These are phyloP conservation scores for Spergularia bocconei DNA, from an alignment of 148 eudicot species.

Conservation along the genomic window DNA sequence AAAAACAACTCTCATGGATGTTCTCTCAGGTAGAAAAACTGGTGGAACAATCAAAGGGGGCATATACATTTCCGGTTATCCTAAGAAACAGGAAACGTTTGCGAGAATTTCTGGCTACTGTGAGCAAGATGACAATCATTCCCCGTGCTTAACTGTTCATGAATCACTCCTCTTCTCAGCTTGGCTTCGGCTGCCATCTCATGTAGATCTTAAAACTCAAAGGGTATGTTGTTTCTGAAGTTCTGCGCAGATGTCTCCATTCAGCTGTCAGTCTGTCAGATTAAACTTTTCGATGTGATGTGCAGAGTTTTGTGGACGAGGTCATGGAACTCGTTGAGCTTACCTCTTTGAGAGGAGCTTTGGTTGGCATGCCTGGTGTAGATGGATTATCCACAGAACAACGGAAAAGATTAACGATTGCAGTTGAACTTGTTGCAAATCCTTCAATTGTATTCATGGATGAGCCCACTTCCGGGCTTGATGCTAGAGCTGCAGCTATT, in stretches of 20 bases:
- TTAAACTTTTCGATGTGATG: background rate
- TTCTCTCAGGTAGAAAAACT: slow-evolving; percentile 93
- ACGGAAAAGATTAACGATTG: slow-evolving; percentile 90
- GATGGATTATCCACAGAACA: slow-evolving; percentile 95
- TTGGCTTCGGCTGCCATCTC: slow-evolving; percentile 80
- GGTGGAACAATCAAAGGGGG: slow-evolving; percentile 79
- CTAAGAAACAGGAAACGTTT: slow-evolving; percentile 87
- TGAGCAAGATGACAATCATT: slow-evolving; percentile 89
- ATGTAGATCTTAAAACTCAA: slow-evolving; percentile 51
- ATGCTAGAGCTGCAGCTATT: slow-evolving; percentile 97
- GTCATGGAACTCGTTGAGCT: slow-evolving; percentile 97
- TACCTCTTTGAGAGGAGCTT: slow-evolving; percentile 58
- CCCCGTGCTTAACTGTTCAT: slow-evolving; percentile 80
- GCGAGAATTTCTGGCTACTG: slow-evolving; percentile 95
- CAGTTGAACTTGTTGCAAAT: slow-evolving; percentile 96
- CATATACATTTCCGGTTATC: slow-evolving; percentile 80
- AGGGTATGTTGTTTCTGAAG: slow-evolving; percentile 37
- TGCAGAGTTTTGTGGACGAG: slow-evolving; percentile 86
- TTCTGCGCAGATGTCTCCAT: background rate
- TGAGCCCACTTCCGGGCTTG: slow-evolving; percentile 97
- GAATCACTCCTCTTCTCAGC: slow-evolving; percentile 90
- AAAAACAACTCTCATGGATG: slow-evolving; percentile 99
- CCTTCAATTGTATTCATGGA: slow-evolving; percentile 99
- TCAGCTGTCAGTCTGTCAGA: background rate
- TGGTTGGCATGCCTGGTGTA: slow-evolving; percentile 88